Evolutionary conservation across 2,329 filamentous ascomycete genomes (phyloP).

Genomic region (Colletotrichum sp.): DNA sequence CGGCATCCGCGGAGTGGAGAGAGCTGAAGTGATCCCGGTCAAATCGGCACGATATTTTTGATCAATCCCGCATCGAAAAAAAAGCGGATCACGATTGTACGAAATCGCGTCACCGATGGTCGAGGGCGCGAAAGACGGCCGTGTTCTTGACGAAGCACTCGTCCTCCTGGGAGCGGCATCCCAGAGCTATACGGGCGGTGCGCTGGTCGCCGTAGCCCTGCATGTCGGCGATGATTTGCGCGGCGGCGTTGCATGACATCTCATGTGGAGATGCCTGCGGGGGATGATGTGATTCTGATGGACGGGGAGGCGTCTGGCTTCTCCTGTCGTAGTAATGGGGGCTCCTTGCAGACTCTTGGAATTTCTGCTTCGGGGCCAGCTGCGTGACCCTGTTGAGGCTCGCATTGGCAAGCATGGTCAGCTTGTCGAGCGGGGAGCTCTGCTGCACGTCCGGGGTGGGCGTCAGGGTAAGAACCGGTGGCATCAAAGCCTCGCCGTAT

Average conservation of each 20-base stretch:
- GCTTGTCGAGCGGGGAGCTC: conserved; percentile 32
- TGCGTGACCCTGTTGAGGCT: conserved; percentile 24
- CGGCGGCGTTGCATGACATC: conserved; percentile 39
- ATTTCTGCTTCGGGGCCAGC: neutral
- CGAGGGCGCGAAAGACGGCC: conserved; percentile 37
- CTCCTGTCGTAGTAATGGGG: neutral
- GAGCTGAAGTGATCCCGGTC: neutral
- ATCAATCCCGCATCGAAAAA: neutral
- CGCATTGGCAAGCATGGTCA: conserved; percentile 43
- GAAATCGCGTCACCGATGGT: conserved; percentile 22
- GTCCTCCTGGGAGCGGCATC: conserved; percentile 29
- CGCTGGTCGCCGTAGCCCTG: conserved; percentile 35
- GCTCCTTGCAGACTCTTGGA: conserved; percentile 26
- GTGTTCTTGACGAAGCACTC: conserved; percentile 38
- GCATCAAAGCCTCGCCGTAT: conserved; percentile 1
- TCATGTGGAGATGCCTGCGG: conserved; percentile 31
- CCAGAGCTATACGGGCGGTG: conserved; percentile 31
- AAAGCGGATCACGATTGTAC: neutral
- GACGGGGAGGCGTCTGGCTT: conserved; percentile 11
- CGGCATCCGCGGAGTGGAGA: neutral
- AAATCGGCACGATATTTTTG: neutral
- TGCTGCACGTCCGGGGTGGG: conserved; percentile 17
- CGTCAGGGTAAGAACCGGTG: conserved; percentile 14
- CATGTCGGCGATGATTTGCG: conserved; percentile 44
- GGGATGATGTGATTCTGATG: conserved; percentile 22